phyloP scores from a whole-genome alignment of 352 stramenopile genomes.

The Globisporangium paddicum region DNA sequence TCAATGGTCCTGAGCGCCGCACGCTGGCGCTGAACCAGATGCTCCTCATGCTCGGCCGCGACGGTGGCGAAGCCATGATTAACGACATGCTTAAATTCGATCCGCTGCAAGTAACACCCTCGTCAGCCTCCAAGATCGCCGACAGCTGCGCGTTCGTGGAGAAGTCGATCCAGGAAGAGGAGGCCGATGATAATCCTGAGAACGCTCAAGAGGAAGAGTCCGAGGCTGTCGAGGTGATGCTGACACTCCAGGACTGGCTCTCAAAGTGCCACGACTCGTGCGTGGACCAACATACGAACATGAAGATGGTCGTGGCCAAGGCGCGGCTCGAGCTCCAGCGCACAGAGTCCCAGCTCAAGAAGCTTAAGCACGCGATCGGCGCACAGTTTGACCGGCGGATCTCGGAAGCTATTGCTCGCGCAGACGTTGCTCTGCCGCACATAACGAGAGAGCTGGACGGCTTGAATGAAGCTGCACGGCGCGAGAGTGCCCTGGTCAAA shows the following conservation, averaged over 20 bases:
- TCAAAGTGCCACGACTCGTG: constrained; percentile 55
- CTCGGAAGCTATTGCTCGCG: constrained; percentile 34
- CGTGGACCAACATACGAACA: constrained; percentile 29
- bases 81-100: constrained; percentile 62
- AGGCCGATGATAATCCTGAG: constrained; percentile 18
- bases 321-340: constrained; percentile 41
- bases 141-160: constrained; percentile 29
- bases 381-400: constrained; percentile 53
- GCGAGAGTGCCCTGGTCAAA: not conserved
- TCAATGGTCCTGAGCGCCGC: constrained; percentile 12
- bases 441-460: not conserved
- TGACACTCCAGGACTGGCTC: constrained; percentile 59
- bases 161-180: constrained; percentile 6
- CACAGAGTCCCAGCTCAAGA: constrained; percentile 56
- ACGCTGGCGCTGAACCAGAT: constrained; percentile 36
- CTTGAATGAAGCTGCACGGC: not conserved
- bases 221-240: constrained; percentile 19
- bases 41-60: constrained; percentile 35
- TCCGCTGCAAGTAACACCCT: constrained; percentile 34
- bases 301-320: constrained; percentile 28
- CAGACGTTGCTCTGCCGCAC: constrained; percentile 9
- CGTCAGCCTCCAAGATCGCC: constrained; percentile 28
- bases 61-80: constrained; percentile 36
- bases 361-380: constrained; percentile 47
- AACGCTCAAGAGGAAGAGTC: constrained; percentile 12